Conservation (phyloP, 495 filamentous ascomycete species). For the Penicillium chermesinum region DNA sequence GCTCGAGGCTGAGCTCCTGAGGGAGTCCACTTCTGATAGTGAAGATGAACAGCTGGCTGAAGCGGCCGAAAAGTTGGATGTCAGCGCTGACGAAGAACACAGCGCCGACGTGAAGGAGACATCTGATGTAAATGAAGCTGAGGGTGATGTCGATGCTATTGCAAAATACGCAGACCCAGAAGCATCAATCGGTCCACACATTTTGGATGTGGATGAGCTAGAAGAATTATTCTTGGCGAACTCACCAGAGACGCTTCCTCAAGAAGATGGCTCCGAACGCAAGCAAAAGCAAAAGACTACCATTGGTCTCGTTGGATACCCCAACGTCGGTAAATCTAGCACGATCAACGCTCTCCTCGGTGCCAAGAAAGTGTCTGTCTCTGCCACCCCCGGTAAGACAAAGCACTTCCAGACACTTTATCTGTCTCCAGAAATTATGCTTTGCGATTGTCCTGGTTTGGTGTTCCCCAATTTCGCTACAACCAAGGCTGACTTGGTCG, state of each 20-base stretch:
- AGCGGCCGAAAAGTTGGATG: conserved; percentile 32
- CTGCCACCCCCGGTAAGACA: conserved; percentile 94
- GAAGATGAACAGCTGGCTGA: conserved; percentile 44
- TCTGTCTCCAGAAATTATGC: conserved; percentile 76
- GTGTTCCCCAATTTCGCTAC: conserved; percentile 98
- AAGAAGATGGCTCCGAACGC: conserved; percentile 34
- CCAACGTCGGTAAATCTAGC: conserved; percentile 98
- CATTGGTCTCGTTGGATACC: conserved; percentile 96
- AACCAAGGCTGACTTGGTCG: conserved; percentile 94
- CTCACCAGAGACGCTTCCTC: conserved; percentile 47
- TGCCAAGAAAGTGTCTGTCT: conserved; percentile 97
- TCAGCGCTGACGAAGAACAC: conserved; percentile 15
- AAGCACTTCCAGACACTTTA: conserved; percentile 99
- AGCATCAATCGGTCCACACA: conserved; percentile 57
- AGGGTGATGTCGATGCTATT: conserved; percentile 22
- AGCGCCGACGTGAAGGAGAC: no score
- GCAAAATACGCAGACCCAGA: conserved; percentile 24
- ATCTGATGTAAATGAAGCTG: conserved; percentile 33
- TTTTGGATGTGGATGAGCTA: conserved; percentile 86
- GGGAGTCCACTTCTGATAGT: conserved; percentile 36
- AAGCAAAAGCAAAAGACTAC: conserved; percentile 56
- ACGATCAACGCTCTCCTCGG: conserved; percentile 98
- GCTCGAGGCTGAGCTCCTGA: conserved; percentile 61
- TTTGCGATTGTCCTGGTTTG: conserved; percentile 98
- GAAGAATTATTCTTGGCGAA: conserved; percentile 82